Base-by-base conservation (phyloP, 805 yeast genomes). In the Nakazawaea holstii region DNA sequence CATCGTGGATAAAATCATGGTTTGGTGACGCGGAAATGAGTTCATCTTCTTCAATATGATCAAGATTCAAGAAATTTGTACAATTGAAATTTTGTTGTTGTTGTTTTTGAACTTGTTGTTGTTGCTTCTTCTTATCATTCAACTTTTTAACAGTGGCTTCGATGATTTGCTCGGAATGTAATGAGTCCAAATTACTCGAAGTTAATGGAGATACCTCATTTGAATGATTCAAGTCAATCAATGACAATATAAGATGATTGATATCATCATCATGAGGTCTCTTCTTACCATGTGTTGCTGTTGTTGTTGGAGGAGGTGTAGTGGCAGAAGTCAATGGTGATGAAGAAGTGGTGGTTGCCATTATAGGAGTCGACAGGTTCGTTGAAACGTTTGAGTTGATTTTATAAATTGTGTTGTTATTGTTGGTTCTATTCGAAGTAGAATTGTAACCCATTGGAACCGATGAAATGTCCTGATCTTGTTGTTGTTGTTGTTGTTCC, bases 261-360 rank as follows among this genome's bases (percentile, higher is more conserved):
- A 65, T 63, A 43, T 65, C 69, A 39, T 62, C 63, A 49, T 64
- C 69, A 39, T 63, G 66, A 27, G 55, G 43, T 52, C 67, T 53
- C 45, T 60, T 62, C 38, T 55, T 54, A 11, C 52, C 38, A 24
- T 39, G 42, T 36, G 13, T 45, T 37, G 10, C 35, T 46, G 39
- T 43, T 40, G 35, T 14, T 5, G 35, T 39, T 41, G 36, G 32
- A 14, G 37, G 37, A 24, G 43, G 48, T n/a, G 37, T 35, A 9
- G 33, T 38, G 10, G 53, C 40, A 13, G 41, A 6, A 11, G 47
- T 45, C 35, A 27, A n/a, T 2, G 48, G 48, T 6, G 48, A 45
- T 15, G 43, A 33, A 10, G 39, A 31, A 35, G 45, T 32, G 28
- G 32, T 33, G n/a, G 48, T 35, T 10, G 29, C 39, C 45, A 41